Evolutionary conservation across 495 filamentous ascomycete species (phyloP).

Genomic region (Letharia columbiana): DNA sequence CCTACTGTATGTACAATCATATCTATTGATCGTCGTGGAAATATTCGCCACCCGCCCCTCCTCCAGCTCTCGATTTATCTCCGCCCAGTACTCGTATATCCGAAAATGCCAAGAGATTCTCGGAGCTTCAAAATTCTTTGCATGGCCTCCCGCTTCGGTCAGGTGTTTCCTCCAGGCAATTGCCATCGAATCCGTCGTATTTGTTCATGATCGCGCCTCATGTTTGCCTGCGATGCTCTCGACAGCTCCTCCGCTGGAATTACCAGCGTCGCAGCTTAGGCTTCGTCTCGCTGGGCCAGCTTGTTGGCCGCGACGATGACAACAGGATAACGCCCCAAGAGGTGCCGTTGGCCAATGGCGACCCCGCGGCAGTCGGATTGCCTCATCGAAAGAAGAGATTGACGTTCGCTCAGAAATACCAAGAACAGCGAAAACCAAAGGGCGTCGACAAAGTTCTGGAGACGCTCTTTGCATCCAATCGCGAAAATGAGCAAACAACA

Average conservation of each 20-base stretch:
- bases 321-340: background rate
- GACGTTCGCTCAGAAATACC: conserved; percentile 6
- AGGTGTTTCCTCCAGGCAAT: background rate
- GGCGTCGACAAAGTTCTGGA: conserved; percentile 16
- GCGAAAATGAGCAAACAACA: background rate
- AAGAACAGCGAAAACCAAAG: conserved; percentile 10
- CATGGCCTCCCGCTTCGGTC: background rate
- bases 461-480: conserved; percentile 17
- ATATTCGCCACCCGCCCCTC: background rate
- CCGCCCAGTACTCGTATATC: background rate
- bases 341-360: background rate
- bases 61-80: background rate
- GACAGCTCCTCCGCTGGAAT: conserved; percentile 8
- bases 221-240: conserved; percentile 18
- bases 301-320: conserved; percentile 2
- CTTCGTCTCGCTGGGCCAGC: conserved; percentile 17
- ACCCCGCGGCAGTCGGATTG: background rate
- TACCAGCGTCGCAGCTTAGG: conserved; percentile 6
- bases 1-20: no score
- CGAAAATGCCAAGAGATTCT: background rate
- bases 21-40: no score
- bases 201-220: conserved; percentile 17
- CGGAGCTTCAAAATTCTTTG: background rate
- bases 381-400: conserved; percentile 6
- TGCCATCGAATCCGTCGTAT: background rate